Base-by-base conservation (phyloP, 2,329 filamentous ascomycete genomes). In the Sclerotinia borealis region DNA sequence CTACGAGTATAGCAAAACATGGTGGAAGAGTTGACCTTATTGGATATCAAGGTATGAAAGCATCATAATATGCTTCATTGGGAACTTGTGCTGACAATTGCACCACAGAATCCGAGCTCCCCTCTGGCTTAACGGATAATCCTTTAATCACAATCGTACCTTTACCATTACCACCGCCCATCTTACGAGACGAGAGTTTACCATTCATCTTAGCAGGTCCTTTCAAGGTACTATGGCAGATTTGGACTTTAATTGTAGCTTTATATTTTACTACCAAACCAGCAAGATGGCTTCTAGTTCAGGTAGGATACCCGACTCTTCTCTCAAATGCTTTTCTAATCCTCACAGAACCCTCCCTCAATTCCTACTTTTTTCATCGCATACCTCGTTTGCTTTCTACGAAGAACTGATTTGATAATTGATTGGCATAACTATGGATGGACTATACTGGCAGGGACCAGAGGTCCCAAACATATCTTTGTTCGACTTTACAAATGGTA, bases 361-460 rank as follows among this genome's bases (percentile, higher is more conserved):
- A 96, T 98, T 64, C 95, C 95, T 0, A 96, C 92, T 0, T 84
- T 99, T 27, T 84, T 88, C 59, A 80, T 97, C 43, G 89, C 91
- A 19, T 81, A 87, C 27, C 66, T 93, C 4, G 81, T 91, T 54
- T 91, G 90, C 71, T 84, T 87, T 69, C 75, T 96, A 58, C 88
- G 95, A 56, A 88, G 91, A 69, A 96, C 91, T 45, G 85, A 85
- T 63, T 83, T 99, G 4, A 82, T 98, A 65, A 90, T 98, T 62
- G 95, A 99, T 79, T 99, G 95, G 95, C 95, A 99, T 79, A 99
- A 99, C 77, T 98, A 97, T 76, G 95, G 93, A 69, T 96, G 93
- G 81, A 93, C 92, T 10, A 96, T 99, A 70, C 85, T 99, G 4
- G 90, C 83, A 6, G 80, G 83, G 54, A 85, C 82, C 55, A 77